Percentiles rank a stretch among this genome's conserved stretches.
Evolutionary conservation across 345 rosid genomes (phyloP).

Genomic region (Durio zibethinus): DNA sequence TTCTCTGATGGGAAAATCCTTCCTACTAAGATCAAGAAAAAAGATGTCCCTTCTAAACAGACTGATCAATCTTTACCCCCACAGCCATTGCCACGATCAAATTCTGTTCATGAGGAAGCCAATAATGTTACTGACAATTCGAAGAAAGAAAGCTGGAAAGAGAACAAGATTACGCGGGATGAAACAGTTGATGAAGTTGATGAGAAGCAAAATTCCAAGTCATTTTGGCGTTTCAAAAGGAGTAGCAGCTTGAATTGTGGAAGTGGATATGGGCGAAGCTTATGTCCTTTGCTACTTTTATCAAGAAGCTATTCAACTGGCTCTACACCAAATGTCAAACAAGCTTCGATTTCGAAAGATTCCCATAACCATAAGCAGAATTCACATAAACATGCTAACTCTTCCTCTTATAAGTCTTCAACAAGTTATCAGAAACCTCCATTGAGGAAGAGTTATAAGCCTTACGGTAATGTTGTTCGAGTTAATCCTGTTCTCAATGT

Average conservation of each 20-base stretch:
- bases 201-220: constrained; percentile 50
- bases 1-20: constrained; percentile 51
- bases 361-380: constrained; percentile 37
- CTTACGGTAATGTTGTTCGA: constrained; percentile 43
- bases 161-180: constrained; percentile 24
- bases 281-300: constrained; percentile 74
- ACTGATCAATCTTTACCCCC: constrained; percentile 3
- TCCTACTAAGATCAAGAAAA: constrained; percentile 47
- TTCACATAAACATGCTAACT: constrained; percentile 33
- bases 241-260: constrained; percentile 77
- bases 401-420: constrained; percentile 22
- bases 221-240: constrained; percentile 77
- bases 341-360: constrained; percentile 31
- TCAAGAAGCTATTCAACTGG: constrained; percentile 79
- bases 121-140: neutral
- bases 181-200: constrained; percentile 31
- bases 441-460: constrained; percentile 64
- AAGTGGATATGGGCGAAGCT: constrained; percentile 58
- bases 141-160: constrained; percentile 24
- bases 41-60: constrained; percentile 1
- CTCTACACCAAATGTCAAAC: constrained; percentile 36
- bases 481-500: constrained; percentile 70
- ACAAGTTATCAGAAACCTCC: constrained; percentile 60
- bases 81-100: neutral
- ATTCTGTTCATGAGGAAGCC: neutral